These are phyloP conservation scores for Fusarium sp. DNA, from an alignment of 2,329 filamentous ascomycete genomes.

Conservation along the genomic window DNA sequence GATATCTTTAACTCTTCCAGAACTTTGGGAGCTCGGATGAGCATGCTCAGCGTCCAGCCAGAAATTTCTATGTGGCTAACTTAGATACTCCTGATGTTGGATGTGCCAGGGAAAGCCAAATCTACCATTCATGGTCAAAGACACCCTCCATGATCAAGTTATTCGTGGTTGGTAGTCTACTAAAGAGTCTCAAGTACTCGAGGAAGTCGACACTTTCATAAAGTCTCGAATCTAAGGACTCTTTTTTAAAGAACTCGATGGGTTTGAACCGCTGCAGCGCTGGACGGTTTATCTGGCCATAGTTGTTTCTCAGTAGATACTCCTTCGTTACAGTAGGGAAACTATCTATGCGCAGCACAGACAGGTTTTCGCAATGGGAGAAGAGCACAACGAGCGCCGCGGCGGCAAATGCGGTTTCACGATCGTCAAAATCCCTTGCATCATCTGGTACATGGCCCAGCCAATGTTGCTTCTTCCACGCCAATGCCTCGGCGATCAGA, in stretches of 20 bases:
- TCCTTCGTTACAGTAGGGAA: not conserved
- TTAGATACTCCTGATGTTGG: slow-evolving; percentile 1
- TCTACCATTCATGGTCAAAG: slow-evolving; percentile 3
- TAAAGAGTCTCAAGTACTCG: slow-evolving; percentile 8
- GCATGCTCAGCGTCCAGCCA: not conserved
- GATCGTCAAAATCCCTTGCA: not conserved
- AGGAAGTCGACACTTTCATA: slow-evolving; percentile 3
- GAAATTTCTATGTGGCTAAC: not conserved
- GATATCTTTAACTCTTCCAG: not conserved
- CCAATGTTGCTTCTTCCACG: slow-evolving; percentile 9
- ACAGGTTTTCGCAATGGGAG: slow-evolving; percentile 15
- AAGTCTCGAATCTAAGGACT: not conserved
- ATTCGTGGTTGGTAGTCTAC: slow-evolving; percentile 1
- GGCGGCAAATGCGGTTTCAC: not conserved
- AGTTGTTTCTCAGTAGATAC: slow-evolving; percentile 24
- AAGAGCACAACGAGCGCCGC: slow-evolving; percentile 14
- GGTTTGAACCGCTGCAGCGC: not conserved
- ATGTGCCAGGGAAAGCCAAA: not conserved
- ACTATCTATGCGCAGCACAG: not conserved
- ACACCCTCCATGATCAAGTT: not conserved
- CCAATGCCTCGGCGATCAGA: slow-evolving; percentile 5
- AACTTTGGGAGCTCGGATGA: not conserved
- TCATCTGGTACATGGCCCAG: not conserved
- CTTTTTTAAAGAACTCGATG: not conserved
- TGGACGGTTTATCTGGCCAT: not conserved